Evolutionary conservation across 176 grass and related monocot species (phyloP), one percentile per base, ranked within the genome.

Genomic region (Areca catechu): DNA sequence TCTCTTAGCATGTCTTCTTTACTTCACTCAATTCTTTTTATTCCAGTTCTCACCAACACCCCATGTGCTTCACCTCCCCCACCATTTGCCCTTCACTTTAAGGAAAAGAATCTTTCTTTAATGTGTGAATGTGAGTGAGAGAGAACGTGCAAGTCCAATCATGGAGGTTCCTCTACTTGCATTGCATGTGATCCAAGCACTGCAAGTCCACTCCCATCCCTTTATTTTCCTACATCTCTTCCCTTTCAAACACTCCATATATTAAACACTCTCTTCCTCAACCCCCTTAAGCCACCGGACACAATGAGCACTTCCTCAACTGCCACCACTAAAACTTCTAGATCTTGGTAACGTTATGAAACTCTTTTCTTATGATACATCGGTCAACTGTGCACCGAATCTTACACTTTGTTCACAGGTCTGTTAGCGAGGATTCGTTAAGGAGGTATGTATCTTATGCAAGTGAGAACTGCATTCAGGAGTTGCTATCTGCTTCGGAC

Each of bases 401-500:
- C 34, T 43, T 10, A 43, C 34, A 43, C 34, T 43, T 43, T 9
- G 17, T 19, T 23, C 4, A 29, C 61, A 97, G 93, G 93, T 98
- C 93, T 1, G 77, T 98, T 3, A 98, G 93, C 15, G 93, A 98
- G 66, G 93, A 98, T 52, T 98, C 93, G 0, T 3, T 98, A 63
- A 70, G 79, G 67, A 80, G 93, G 71, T 98, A 92, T 10, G 93
- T 98, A 61, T 77, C 81, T 53, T 89, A 89, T 48, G 93, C 93
- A 5, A 98, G 93, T 43, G 88, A 98, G 88, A 83, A 84, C 61
- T 98, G 88, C 83, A 98, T 98, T 71, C 93, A 98, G 73, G 93
- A 98, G 76, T 84, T 92, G 34, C 79, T 98, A 15, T 68, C 93
- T 14, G 93, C 88, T 49, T 98, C 93, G 1, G 92, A 97, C 56